Evolutionary conservation across 106 monocot genomes (phyloP), one percentile per base, ranked within the genome.

Genomic region (Ottelia alismoides): DNA sequence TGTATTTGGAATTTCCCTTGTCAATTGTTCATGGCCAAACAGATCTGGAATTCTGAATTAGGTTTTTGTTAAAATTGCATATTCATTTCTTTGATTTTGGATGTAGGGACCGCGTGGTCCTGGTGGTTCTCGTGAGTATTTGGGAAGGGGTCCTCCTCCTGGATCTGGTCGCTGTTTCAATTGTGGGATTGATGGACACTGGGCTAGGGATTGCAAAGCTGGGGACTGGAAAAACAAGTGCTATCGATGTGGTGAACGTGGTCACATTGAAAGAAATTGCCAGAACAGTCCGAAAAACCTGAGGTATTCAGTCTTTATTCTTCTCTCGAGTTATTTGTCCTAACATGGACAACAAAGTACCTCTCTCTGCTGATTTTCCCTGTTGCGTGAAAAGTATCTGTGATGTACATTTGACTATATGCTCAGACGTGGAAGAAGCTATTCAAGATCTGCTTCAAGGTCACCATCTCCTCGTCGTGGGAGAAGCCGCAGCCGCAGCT

Each of bases 221-320:
- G 98, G 98, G 55, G 98, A 99, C 53, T 99, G 98, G 98, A 99
- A 99, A 61, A 90, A 99, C 67, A 90, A 83, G 53, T 99, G 98
- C 55, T 99, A 99, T 74, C 90, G 90, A 3, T 99, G 98, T 73
- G 98, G 98, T n/a, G 90, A 80, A 52, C 77, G 98, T 65, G 98
- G 90, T 19, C 98, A 99, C 52, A 90, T 99, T 31, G 98, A 99
- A 64, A 79, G 83, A 48, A 83, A 86, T 51, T 99, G 98, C 56
- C 85, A 85, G 67, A 99, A 99, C 62, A 99, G 86, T 61, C 98
- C 98, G 9, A 90, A 77, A 49, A 86, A 56, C 35, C 52, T 83
- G 23, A 82, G 56, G 98, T 90, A 58, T 56, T 49, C 6, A 5
- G 21, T 27, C 2, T 11, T 22, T 44, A 45, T 45, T 28, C 43